phyloP scores from a whole-genome alignment of 305 asterid genomes.

The Nicotiana rustica region DNA sequence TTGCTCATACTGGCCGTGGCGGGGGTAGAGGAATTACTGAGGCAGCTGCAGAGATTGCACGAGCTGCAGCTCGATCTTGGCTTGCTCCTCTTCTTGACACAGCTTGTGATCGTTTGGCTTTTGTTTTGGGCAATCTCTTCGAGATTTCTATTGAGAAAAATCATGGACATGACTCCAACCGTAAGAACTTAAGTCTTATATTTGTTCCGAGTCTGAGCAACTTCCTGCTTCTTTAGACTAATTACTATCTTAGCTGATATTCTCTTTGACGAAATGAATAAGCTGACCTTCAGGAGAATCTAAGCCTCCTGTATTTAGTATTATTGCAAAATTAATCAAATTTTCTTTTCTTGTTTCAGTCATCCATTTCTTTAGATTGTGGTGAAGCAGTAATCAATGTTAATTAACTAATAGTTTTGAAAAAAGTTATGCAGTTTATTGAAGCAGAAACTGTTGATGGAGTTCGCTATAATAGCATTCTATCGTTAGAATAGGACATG shows the following conservation, averaged over 20 bases:
- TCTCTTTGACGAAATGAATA: neutral
- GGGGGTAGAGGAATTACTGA: conserved; percentile 87
- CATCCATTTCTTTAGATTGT: neutral
- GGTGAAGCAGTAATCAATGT: neutral
- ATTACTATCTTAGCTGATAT: conserved; percentile 32
- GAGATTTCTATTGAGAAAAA: conserved; percentile 87
- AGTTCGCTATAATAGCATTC: neutral
- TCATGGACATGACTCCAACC: conserved; percentile 52
- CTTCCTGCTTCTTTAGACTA: conserved; percentile 1
- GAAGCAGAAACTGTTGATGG: neutral
- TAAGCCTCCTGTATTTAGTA: neutral
- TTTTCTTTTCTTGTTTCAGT: neutral
- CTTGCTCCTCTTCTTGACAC: conserved; percentile 96
- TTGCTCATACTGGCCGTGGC: conserved; percentile 94
- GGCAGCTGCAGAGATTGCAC: conserved; percentile 99
- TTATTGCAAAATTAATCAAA: neutral
- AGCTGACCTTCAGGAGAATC: conserved; percentile 4
- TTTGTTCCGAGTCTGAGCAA: conserved; percentile 8
- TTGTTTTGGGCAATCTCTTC: conserved; percentile 80
- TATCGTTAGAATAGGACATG: neutral
- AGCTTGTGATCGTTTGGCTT: conserved; percentile 90
- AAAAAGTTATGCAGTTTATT: neutral
- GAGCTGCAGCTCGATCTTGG: conserved; percentile 95
- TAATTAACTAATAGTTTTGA: neutral
- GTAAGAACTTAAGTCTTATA: conserved; percentile 50